Evolutionary conservation across 1,284 basidiomycete species (phyloP), one percentile per base, ranked within the genome.

Genomic region (Sporisorium iseilematis-ciliati): DNA sequence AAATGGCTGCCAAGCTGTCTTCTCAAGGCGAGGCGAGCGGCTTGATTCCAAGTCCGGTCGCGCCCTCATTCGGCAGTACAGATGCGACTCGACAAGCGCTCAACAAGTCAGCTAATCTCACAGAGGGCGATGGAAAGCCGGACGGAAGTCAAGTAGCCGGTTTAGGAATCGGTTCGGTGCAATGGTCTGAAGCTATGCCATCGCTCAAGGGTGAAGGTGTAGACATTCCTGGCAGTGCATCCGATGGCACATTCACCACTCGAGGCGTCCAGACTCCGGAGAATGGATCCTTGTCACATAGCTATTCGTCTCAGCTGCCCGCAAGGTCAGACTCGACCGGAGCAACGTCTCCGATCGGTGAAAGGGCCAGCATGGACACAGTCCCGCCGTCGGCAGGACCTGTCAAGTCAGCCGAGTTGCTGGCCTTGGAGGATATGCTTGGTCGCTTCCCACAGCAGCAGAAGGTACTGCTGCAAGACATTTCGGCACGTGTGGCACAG

Each of bases 361-460:
- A 43, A 1, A 16, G 66, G 40, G 51, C 21, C 1, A 62, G 59
- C 23, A 29, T 55, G 25, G 65, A 62, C n/a, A 21, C 51, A 25
- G 46, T 26, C 29, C 43, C 45, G 43, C 33, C 21, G 21, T 23
- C 49, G 6, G 38, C 50, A 26, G 52, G 48, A n/a, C 57, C 40
- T 7, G 12, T 35, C 31, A 69, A 70, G 38, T 62, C 65, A 16
- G 53, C 66, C 2, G 72, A 75, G 14, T 16, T 69, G 35, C 23
- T 65, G 26, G 72, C 72, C 3, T 62, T 75, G 26, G 66, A 66
- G 49, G 66, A 61, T n/a, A 69, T 75, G 72, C 52, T 75, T 43
- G 72, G 72, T 26, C 52, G 46, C 14, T 75, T 75, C 21, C 65
- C 61, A 3, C 72, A 69, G 26, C 62, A 66, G 49, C 62, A 75